Evolutionary conservation across 2,329 filamentous ascomycete genomes (phyloP), one percentile per base, ranked within the genome.

Genomic region (Alternaria arbusti): DNA sequence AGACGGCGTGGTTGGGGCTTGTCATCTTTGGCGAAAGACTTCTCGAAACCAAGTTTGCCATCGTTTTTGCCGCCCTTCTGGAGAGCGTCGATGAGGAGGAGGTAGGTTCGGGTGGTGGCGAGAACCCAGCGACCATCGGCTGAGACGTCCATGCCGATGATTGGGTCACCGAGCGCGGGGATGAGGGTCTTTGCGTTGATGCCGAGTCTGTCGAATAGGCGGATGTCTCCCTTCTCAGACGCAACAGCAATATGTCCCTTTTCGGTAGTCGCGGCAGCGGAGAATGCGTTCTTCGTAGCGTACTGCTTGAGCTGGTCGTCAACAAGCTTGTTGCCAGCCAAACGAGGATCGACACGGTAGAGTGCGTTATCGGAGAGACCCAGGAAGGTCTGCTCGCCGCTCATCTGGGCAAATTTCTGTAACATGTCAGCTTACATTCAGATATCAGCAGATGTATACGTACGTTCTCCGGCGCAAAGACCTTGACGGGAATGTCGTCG

Each of bases 181-280:
- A 99, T 94, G 67, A 96, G 92, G 0, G 96, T 98, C 86, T 99
- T 99, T 43, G 96, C 96, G 71, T 97, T 96, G 82, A 98, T 96
- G 13, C 96, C 96, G 3, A 99, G 88, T 17, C 94, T 92, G 79
- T 99, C 96, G 74, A 99, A 99, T 73, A 99, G 89, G 58, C 96
- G 93, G 66, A 99, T 94, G 71, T 99, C 96, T 72, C 96, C 96
- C 84, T 99, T 99, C 84, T 97, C 97, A 57, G 94, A 97, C 0
- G 96, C 95, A 8, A 99, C 94, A 5, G 96, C 96, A 68, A 99
- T 94, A 77, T 97, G 96, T 11, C 96, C 96, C 82, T 98, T 95
- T 75, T 97, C 94, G 0, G 96, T 99, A 0, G 96, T 98, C 6
- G 96, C 93, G 26, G 96, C 87, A 13, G 95, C 91, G 0, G 94